phyloP scores from a whole-genome alignment of 805 yeast genomes.

The Tetrapisispora fleetii region DNA sequence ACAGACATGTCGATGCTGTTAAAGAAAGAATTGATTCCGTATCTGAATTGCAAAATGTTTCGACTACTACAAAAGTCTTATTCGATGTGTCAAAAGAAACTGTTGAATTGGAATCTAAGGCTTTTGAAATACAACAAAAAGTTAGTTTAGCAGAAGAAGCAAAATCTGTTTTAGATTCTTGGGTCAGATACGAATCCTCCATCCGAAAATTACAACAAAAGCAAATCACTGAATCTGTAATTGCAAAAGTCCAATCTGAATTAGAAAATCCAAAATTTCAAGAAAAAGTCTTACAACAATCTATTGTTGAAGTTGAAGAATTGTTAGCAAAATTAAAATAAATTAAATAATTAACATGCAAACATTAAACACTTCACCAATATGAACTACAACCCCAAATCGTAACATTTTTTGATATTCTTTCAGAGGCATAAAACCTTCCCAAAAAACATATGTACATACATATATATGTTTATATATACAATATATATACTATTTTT shows the following conservation, averaged over 20 bases:
- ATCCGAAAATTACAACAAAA: slow-evolving; percentile 94
- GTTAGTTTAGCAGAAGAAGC: slow-evolving; percentile 85
- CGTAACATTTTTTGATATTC: slow-evolving; percentile 3
- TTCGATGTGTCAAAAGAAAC: slow-evolving; percentile 95
- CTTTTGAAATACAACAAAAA: slow-evolving; percentile 86
- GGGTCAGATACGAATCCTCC: slow-evolving; percentile 97
- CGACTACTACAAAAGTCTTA: slow-evolving; percentile 79
- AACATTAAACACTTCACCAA: neutral
- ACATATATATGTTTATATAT: slow-evolving; percentile 1
- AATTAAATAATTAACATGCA: neutral
- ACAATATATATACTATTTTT: neutral
- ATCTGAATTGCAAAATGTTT: slow-evolving; percentile 83
- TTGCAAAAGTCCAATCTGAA: slow-evolving; percentile 80
- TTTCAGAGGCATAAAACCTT: neutral
- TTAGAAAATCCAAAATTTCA: slow-evolving; percentile 84
- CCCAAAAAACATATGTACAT: neutral
- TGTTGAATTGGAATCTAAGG: slow-evolving; percentile 87
- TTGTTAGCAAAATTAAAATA: slow-evolving; percentile 43
- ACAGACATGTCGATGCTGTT: slow-evolving; percentile 85
- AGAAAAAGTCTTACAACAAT: slow-evolving; percentile 81
- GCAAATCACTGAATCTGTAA: slow-evolving; percentile 78
- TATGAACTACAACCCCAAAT: slow-evolving; percentile 30
- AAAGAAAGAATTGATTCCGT: slow-evolving; percentile 85
- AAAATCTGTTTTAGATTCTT: slow-evolving; percentile 89
- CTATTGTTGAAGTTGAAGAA: slow-evolving; percentile 86